Evolutionary conservation across 2,329 filamentous ascomycete genomes (phyloP), one percentile per base, ranked within the genome.

Genomic region (Fusarium nematophilum): DNA sequence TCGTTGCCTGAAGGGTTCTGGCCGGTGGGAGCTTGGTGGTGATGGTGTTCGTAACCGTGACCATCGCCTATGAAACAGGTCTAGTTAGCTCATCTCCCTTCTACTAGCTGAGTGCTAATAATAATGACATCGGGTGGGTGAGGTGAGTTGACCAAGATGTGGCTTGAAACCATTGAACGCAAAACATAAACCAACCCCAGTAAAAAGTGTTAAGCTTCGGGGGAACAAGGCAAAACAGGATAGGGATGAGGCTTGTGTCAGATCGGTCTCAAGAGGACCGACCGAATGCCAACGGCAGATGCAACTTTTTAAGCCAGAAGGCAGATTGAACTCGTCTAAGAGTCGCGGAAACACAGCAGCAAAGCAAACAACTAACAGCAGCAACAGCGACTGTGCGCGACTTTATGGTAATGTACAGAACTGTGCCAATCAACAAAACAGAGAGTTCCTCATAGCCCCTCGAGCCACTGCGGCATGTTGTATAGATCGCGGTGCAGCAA

Each of bases 11-110:
- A 70, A 57, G 79, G 75, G 56, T 80, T 76, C 59, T 83, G 79
- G 42, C 80, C 81, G 66, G 81, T 83, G 53, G 83, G 84, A 54
- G 84, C 80, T 72, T 86, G 86, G 66, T 85, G 83, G 71, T 91
- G 89, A 73, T 89, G 89, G 72, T 89, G 82, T 75, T 87, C 83
- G 79, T 87, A 87, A 70, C 79, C 70, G 68, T 83, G 83, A 78
- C 84, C 84, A 74, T 84, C 85, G 75, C 83, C 88, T 85, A 77
- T 68, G 71, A 64, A 72, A 58, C 70, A 71, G 31, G 25, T 47
- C 51, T 40, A 47, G 66, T 73, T 72, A 73, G 72, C 69, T 62
- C 52, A 46, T 57, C 53, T 64, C 55, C 36, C 45, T 43, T 15
- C 18, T 29, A 52, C 30, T 21, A 23, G 21, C 14, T 33, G 58